Conservation (phyloP, 2,329 filamentous ascomycete species). For the Aspergillus amoenus region DNA sequence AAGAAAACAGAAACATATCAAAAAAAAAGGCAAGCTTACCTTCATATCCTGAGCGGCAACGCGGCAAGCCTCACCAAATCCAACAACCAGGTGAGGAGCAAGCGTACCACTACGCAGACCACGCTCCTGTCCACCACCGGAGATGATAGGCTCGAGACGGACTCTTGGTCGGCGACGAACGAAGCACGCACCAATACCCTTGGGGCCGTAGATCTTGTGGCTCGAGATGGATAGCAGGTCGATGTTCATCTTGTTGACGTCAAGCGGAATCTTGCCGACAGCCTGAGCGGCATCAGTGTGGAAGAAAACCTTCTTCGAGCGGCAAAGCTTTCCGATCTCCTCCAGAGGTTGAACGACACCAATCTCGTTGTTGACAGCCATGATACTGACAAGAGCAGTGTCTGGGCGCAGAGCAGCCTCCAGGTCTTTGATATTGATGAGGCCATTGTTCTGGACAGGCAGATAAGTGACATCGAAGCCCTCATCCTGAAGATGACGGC, state of each 20-base stretch:
- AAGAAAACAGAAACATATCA: neutral
- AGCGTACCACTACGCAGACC: constrained; percentile 92
- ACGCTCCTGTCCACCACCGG: constrained; percentile 91
- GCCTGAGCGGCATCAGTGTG: constrained; percentile 96
- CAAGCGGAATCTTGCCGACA: constrained; percentile 95
- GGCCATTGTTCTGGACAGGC: constrained; percentile 81
- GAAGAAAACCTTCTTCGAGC: constrained; percentile 93
- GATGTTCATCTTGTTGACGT: constrained; percentile 97
- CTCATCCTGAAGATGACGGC: constrained; percentile 92
- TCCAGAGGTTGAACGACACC: constrained; percentile 96
- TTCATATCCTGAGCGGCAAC: constrained; percentile 86
- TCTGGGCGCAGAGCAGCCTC: constrained; percentile 88
- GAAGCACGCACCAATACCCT: constrained; percentile 95
- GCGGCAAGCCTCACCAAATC: constrained; percentile 92
- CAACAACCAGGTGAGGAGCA: constrained; percentile 82
- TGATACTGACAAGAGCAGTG: constrained; percentile 90
- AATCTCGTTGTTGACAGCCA: constrained; percentile 99
- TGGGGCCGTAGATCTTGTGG: constrained; percentile 98
- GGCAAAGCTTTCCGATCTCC: constrained; percentile 89
- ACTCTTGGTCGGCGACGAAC: constrained; percentile 90
- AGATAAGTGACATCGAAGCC: constrained; percentile 97
- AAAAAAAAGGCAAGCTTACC: constrained; percentile 59
- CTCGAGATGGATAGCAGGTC: constrained; percentile 98
- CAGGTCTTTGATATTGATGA: constrained; percentile 79
- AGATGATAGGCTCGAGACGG: constrained; percentile 93